Base-by-base conservation (phyloP, 1,284 basidiomycete species). In the Leccinum griseonigrum region DNA sequence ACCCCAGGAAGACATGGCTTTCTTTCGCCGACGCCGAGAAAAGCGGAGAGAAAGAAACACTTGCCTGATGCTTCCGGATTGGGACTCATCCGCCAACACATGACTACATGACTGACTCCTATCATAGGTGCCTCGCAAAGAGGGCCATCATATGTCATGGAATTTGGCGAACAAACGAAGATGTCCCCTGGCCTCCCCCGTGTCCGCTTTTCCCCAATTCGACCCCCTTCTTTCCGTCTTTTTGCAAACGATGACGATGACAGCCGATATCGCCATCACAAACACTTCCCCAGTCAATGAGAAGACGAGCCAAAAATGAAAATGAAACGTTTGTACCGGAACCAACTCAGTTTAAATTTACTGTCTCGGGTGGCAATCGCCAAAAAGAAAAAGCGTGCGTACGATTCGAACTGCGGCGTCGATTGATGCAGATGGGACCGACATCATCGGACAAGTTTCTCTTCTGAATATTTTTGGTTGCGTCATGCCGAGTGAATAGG, bases 401-500 rank as follows among this genome's bases (percentile, higher is more conserved):
- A 48, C 26, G 43, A 18, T 55, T 38, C 28, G 26, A 28, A n/a
- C 38, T 53, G 29, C 16, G 29, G 53, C n/a, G 10, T 50, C 38
- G 55, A 56, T 26, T 55, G 13, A 55, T 28, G 54, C 34, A 36
- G 18, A 22, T 43, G 54, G 10, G 36, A 31, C 55, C 63, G 58
- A 65, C 7, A 51, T 62, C 63, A 60, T 53, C 63, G 63, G 64
- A 62, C 26, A 64, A 28, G 6, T n/a, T 52, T 52, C 28, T 52
- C 51, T 52, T 52, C 46, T 48, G 22, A 48, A 13, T 52, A 16
- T 28, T 9, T 51, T 52, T 52, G 13, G 22, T 48, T 48, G 46
- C 22, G 22, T 48, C 46, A 48, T 22, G 22, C 22, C 46, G 22
- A 48, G 14, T 48, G 46, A 48, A 48, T 48, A 8, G 46, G 46